These are phyloP conservation scores for Panicum virgatum DNA, from an alignment of 202 grass and related monocot species.

Conservation along the genomic window DNA sequence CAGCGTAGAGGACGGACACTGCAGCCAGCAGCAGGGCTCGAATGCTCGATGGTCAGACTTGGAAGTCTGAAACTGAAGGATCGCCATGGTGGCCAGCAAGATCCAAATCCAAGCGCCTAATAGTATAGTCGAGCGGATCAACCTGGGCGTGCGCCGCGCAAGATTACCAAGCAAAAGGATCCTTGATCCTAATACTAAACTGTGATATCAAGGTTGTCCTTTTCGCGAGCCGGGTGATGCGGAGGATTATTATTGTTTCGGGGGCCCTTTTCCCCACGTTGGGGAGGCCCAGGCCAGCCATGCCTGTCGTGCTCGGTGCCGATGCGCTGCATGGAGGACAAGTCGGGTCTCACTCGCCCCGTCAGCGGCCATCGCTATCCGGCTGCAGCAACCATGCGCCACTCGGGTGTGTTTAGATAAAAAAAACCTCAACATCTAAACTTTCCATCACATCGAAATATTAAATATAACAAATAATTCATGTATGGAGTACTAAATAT, in stretches of 20 bases:
- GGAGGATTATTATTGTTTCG: background rate
- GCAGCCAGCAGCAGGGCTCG: too few relatives aligned
- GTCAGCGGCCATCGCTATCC: background rate
- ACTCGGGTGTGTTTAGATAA: too few relatives aligned
- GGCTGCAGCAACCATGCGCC: background rate
- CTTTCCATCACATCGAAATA: too few relatives aligned
- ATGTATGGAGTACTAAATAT: too few relatives aligned
- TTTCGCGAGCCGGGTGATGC: background rate
- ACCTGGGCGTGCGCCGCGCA: constrained; percentile 4
- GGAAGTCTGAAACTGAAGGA: too few relatives aligned
- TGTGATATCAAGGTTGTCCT: constrained; percentile 1
- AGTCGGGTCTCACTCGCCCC: background rate
- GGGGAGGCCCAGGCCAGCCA: background rate
- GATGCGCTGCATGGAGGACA: constrained; percentile 25
- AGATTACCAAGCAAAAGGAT: background rate
- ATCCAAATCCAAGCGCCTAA: background rate
- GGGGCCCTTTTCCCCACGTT: constrained; percentile 20
- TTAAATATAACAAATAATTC: too few relatives aligned
- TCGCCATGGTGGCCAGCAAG: too few relatives aligned
- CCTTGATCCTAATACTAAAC: background rate
- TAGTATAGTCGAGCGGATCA: background rate
- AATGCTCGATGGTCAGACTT: too few relatives aligned
- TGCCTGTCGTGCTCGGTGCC: background rate
- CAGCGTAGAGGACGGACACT: too few relatives aligned
- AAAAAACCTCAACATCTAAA: too few relatives aligned